Evolutionary conservation across 2,329 filamentous ascomycete species (phyloP), one percentile per base, ranked within the genome.

Genomic region (Westerdykella aurantiaca): DNA sequence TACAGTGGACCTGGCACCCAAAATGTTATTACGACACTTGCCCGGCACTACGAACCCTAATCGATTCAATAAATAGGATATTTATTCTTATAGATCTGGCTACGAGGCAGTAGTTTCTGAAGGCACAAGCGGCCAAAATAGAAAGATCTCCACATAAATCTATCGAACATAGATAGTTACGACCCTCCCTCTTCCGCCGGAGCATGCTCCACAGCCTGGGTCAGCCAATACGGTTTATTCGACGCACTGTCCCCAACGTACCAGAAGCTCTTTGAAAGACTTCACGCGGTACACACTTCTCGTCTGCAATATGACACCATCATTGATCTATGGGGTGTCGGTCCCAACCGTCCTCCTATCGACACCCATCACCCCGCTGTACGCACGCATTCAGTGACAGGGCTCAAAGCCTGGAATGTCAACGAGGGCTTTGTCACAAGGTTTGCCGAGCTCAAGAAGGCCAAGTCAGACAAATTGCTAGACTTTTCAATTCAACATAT

Each of bases 341-440:
- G 25, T 2, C 25, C 25, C 4, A 29, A 48, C 41, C 39, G 47
- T 2, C 63, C 71, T 7, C 73, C 73, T 0, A 69, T 76, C 42
- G 72, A 74, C 41, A 69, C 69, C 0, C 69, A 74, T 41, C 73
- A 76, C 45, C 73, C 74, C 0, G 71, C 71, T 1, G 70, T 77
- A 1, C 57, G 72, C 16, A 75, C 73, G 0, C 73, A 77, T 47
- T 72, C 74, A 0, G 72, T 75, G 4, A 74, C 73, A 0, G 67
- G 69, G 0, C 56, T 75, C 13, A 75, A 72, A 49, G 68, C 69
- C 0, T 51, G 77, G 1, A 74, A 49, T 21, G 17, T 44, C 2
- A 43, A 33, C 43, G 64, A 64, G 1, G 71, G 70, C 0, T 75
- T 73, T 34, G 72, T 75, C 0, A 72, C 71, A 7, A 67, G 66